Evolutionary conservation across 2,329 filamentous ascomycete species (phyloP).

Genomic region (Scopulariopsis brevicaulis): DNA sequence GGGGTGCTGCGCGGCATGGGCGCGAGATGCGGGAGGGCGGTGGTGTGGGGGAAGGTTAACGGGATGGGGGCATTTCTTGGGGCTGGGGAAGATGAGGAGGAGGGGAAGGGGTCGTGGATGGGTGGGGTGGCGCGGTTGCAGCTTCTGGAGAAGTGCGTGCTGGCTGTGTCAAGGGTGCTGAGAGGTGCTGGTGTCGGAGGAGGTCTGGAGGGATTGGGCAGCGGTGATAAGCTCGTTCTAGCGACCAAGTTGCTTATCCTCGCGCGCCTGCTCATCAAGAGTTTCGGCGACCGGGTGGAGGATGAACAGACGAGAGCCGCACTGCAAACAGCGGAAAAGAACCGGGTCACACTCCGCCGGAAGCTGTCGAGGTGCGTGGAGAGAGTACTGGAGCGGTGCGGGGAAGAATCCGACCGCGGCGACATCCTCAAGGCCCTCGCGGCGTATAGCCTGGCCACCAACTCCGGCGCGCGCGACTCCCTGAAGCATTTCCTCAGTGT

Average conservation of each 20-base stretch:
- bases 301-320: conserved; percentile 18
- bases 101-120: conserved; percentile 14
- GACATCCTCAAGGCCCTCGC: conserved; percentile 63
- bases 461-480: conserved; percentile 67
- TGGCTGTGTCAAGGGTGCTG: conserved; percentile 37
- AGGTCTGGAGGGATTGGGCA: conserved; percentile 14
- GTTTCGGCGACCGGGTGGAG: conserved; percentile 42
- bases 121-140: conserved; percentile 29
- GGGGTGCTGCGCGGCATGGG: conserved; percentile 61
- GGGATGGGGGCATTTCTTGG: conserved; percentile 39
- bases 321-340: conserved; percentile 53
- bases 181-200: conserved; percentile 20
- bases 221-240: conserved; percentile 40
- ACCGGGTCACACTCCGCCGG: conserved; percentile 47
- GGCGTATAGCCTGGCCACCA: conserved; percentile 73
- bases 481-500: conserved; percentile 68
- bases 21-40: conserved; percentile 60
- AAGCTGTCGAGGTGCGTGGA: conserved; percentile 59
- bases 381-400: conserved; percentile 52
- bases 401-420: conserved; percentile 33
- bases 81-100: conserved; percentile 13
- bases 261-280: conserved; percentile 63
- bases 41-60: conserved; percentile 53
- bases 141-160: conserved; percentile 38
- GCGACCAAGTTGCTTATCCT: conserved; percentile 66